Percentiles rank a stretch among this genome's conserved stretches.
phyloP scores from a whole-genome alignment of 2,329 filamentous ascomycete species.

The Cryphonectria parasitica region DNA sequence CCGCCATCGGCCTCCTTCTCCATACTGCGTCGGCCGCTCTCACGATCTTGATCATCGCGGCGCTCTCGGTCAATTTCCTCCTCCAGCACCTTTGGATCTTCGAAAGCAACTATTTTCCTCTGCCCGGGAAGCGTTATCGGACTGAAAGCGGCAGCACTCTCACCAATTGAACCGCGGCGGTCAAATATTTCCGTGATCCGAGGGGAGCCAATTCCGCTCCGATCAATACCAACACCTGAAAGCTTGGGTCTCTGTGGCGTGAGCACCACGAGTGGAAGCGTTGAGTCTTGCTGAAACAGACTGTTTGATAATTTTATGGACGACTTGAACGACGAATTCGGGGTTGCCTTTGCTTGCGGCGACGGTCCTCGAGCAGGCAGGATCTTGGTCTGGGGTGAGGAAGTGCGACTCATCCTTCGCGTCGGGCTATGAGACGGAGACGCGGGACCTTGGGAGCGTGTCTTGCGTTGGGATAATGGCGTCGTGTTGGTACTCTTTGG shows the following conservation, averaged over 20 bases:
- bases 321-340: conserved; percentile 39
- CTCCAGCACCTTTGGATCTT: conserved; percentile 66
- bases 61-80: conserved; percentile 66
- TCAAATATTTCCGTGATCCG: conserved; percentile 73
- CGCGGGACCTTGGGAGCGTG: conserved; percentile 25
- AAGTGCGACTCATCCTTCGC: conserved; percentile 31
- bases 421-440: conserved; percentile 26
- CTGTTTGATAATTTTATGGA: conserved; percentile 41
- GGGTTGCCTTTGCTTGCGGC: conserved; percentile 19
- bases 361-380: conserved; percentile 12
- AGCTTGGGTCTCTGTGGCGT: conserved; percentile 64
- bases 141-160: conserved; percentile 66
- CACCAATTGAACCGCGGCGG: conserved; percentile 71
- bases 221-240: conserved; percentile 72
- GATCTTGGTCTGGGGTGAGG: conserved; percentile 34
- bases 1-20: conserved; percentile 55
- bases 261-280: conserved; percentile 65
- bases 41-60: conserved; percentile 63
- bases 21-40: conserved; percentile 60
- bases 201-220: conserved; percentile 74
- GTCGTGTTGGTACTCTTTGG: conserved; percentile 24
- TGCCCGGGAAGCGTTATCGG: conserved; percentile 49
- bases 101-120: conserved; percentile 61
- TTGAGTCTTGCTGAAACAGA: conserved; percentile 58
- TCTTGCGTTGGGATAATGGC: conserved; percentile 19